Base-by-base conservation (phyloP, 2,329 filamentous ascomycete genomes). In the Penicillium corylophilum region DNA sequence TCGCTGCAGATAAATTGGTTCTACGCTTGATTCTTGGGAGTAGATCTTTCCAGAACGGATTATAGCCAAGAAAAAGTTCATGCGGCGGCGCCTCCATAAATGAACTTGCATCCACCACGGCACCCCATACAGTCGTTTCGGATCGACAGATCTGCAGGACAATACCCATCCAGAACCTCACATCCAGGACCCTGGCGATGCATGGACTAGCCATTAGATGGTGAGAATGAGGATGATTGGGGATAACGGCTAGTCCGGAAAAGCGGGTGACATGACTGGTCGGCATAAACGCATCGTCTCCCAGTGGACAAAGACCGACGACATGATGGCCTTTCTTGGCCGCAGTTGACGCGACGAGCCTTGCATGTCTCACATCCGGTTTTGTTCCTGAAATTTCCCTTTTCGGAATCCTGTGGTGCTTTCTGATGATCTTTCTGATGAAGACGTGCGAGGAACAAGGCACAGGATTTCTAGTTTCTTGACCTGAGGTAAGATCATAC, bases 341-440 rank as follows among this genome's bases (percentile, higher is more conserved):
- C 50, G 53, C 64, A 51, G 40, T 60, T 48, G 50, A 66, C 48
- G 42, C 51, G 40, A 41, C 40, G 28, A 36, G 52, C 39, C 33
- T 39, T 40, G 44, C 44, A 46, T 12, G 36, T 33, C 20, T 48
- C 24, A 24, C 45, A 41, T 31, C 23, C 18, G 35, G 45, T 36
- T 28, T 46, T 26, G 44, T 31, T 38, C 18, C 23, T 44, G 38
- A 5, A 15, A 10, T 35, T 36, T 18, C 16, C 33, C 2, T 5
- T 36, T 36, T 10, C 16, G 33, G 16, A 10, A 36, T 18, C 16
- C 33, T n/a, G 6, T 5, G 24, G 24, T 26, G 6, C 24, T 9
- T 26, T 2, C 24, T 26, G 9, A 26, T 5, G 9, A 26, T n/a
- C 1, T 7, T 15, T 18, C 16, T n/a, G 12, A 41, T 10, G n/a